Evolutionary conservation across 2,329 filamentous ascomycete species (phyloP).

Genomic region (Penicillium sp.): DNA sequence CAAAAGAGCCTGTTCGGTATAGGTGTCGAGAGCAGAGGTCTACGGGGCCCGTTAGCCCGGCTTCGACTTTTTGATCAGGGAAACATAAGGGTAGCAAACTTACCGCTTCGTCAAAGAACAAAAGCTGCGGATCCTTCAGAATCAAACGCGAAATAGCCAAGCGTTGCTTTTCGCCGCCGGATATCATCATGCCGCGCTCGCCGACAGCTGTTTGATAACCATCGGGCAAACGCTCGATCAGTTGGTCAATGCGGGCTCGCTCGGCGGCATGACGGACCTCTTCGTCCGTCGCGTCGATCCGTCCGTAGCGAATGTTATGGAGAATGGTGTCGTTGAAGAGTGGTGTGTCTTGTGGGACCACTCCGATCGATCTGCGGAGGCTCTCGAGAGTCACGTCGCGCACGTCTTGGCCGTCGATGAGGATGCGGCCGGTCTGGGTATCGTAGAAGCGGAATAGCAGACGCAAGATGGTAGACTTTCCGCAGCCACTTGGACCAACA

Average conservation of each 20-base stretch:
- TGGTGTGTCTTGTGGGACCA: slow-evolving; percentile 95
- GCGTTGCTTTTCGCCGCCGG: slow-evolving; percentile 89
- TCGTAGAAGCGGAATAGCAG: slow-evolving; percentile 95
- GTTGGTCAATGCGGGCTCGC: slow-evolving; percentile 80
- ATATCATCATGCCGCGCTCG: slow-evolving; percentile 95
- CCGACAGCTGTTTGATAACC: slow-evolving; percentile 89
- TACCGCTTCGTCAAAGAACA: slow-evolving; percentile 92
- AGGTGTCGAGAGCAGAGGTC: slow-evolving; percentile 86
- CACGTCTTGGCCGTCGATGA: slow-evolving; percentile 92
- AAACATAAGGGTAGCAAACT: slow-evolving; percentile 24
- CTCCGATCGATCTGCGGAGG: slow-evolving; percentile 79
- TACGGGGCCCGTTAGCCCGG: slow-evolving; percentile 22
- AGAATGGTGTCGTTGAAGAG: slow-evolving; percentile 96
- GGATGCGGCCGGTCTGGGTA: slow-evolving; percentile 75
- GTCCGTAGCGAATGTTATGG: slow-evolving; percentile 93
- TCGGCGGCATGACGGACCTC: slow-evolving; percentile 74
- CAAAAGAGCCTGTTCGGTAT: slow-evolving; percentile 87
- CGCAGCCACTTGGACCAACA: slow-evolving; percentile 91
- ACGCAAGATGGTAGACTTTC: slow-evolving; percentile 89
- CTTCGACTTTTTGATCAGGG: not conserved
- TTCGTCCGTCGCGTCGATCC: slow-evolving; percentile 70
- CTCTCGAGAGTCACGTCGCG: slow-evolving; percentile 78
- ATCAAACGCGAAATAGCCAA: slow-evolving; percentile 79
- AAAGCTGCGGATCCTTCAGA: slow-evolving; percentile 81
- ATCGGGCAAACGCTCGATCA: slow-evolving; percentile 75